Evolutionary conservation across 208 protist genomes (phyloP).

Genomic region (Tritrichomonas foetus): DNA sequence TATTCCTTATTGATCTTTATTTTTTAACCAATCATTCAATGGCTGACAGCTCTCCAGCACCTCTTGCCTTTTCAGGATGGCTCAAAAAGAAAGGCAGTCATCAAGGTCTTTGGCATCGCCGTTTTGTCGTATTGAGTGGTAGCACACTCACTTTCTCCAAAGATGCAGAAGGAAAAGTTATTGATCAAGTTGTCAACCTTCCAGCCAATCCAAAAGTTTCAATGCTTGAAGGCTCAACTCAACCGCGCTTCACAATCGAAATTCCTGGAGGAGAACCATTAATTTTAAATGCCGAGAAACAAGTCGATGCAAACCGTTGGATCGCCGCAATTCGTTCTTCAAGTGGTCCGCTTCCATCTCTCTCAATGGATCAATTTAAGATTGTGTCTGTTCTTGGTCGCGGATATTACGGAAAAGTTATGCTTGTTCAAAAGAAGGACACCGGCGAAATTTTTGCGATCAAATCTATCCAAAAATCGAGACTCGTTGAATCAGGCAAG

Average conservation of each 20-base stretch:
- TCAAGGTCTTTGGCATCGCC: slow-evolving; percentile 5
- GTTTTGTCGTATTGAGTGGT: not conserved
- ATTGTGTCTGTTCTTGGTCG: slow-evolving; percentile 63
- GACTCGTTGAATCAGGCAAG: not conserved
- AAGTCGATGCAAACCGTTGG: not conserved
- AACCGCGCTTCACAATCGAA: not conserved
- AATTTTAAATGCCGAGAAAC: not conserved
- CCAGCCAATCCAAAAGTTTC: not conserved
- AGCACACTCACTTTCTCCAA: not conserved
- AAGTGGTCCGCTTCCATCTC: not conserved
- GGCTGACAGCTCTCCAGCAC: too few species aligned
- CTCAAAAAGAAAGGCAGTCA: not conserved
- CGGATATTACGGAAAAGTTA: slow-evolving; percentile 66
- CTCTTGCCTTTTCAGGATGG: not conserved
- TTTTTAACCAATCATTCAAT: too few species aligned
- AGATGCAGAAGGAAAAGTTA: not conserved
- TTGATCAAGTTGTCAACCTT: not conserved
- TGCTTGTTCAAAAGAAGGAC: slow-evolving; percentile 56
- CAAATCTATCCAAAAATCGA: slow-evolving; percentile 61
- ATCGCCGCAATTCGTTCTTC: not conserved
- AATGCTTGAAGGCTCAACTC: not conserved
- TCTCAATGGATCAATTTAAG: slow-evolving; percentile 60
- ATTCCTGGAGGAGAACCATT: not conserved
- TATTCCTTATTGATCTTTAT: too few species aligned
- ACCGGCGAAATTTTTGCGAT: slow-evolving; percentile 61